A percentile compares a stretch with the other conserved stretches of the same genome.
Conservation (phyloP, 2,329 filamentous ascomycete genomes). For the Aureobasidium melanogenum region DNA sequence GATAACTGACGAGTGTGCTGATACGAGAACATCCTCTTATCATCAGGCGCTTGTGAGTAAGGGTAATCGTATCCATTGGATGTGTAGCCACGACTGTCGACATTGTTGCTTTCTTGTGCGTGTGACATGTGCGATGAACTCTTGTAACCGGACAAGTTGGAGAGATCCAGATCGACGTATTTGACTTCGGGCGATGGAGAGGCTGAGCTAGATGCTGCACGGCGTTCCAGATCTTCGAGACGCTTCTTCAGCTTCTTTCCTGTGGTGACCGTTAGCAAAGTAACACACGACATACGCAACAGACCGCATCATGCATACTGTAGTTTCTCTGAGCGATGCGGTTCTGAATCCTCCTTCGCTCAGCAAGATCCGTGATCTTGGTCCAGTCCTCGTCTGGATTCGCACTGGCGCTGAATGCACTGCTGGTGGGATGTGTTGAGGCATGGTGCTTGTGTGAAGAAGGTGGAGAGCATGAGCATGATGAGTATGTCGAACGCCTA, state of each 20-base stretch:
- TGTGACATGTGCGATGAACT: neutral
- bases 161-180: slow-evolving; percentile 42
- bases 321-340: slow-evolving; percentile 97
- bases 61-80: slow-evolving; percentile 3
- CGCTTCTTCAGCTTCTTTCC: slow-evolving; percentile 91
- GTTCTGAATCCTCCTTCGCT: slow-evolving; percentile 91
- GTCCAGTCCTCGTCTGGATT: slow-evolving; percentile 98
- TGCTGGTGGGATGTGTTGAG: slow-evolving; percentile 70
- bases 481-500: slow-evolving; percentile 36
- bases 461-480: slow-evolving; percentile 32
- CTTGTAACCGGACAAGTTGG: slow-evolving; percentile 4
- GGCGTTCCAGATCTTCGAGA: slow-evolving; percentile 74
- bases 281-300: neutral
- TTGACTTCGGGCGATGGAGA: slow-evolving; percentile 54
- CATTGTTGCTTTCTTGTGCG: neutral
- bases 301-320: slow-evolving; percentile 49
- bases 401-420: slow-evolving; percentile 87
- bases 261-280: slow-evolving; percentile 31
- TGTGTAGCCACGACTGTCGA: slow-evolving; percentile 17
- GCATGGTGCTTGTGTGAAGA: slow-evolving; percentile 53
- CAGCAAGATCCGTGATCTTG: slow-evolving; percentile 94
- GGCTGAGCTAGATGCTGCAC: slow-evolving; percentile 56
- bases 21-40: slow-evolving; percentile 54
- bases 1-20: slow-evolving; percentile 62
- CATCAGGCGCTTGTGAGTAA: slow-evolving; percentile 36